Evolutionary conservation across 2,329 filamentous ascomycete species (phyloP).

Genomic region (Pseudofabraea citricarpa): DNA sequence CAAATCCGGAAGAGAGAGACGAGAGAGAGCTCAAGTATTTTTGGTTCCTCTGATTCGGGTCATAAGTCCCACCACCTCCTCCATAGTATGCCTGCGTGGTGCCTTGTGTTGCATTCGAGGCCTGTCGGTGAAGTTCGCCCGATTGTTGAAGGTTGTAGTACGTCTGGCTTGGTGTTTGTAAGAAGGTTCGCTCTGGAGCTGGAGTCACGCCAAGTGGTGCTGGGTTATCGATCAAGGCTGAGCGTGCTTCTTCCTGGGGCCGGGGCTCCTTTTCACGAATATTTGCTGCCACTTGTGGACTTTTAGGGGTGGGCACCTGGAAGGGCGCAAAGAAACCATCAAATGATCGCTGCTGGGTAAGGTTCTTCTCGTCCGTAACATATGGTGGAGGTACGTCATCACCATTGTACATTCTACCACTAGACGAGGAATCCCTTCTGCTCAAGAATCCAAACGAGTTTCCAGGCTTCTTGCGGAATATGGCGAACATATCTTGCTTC

Average conservation of each 20-base stretch:
- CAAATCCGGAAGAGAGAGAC: slow-evolving; percentile 60
- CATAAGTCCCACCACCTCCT: slow-evolving; percentile 16
- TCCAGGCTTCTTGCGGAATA: slow-evolving; percentile 6
- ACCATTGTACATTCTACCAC: neutral
- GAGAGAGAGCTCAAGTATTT: slow-evolving; percentile 40
- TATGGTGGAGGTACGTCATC: slow-evolving; percentile 12
- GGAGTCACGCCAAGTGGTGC: slow-evolving; percentile 10
- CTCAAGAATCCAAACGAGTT: slow-evolving; percentile 21
- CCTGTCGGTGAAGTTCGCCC: slow-evolving; percentile 7
- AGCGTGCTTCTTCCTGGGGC: slow-evolving; percentile 8
- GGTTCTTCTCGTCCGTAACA: slow-evolving; percentile 12
- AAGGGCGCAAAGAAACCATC: slow-evolving; percentile 13
- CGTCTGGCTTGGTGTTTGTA: slow-evolving; percentile 10
- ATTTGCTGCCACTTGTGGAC: slow-evolving; percentile 8
- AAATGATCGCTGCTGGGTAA: slow-evolving; percentile 9
- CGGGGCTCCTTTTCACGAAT: slow-evolving; percentile 10
- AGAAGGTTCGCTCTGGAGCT: slow-evolving; percentile 7
- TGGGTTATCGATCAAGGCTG: slow-evolving; percentile 10
- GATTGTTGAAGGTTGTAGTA: neutral
- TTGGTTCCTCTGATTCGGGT: slow-evolving; percentile 16
- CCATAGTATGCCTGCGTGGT: slow-evolving; percentile 14
- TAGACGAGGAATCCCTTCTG: slow-evolving; percentile 8
- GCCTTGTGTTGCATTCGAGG: slow-evolving; percentile 10
- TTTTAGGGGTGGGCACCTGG: slow-evolving; percentile 8
- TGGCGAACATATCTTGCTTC: slow-evolving; percentile 15